Evolutionary conservation across 1,139 yeast species (phyloP).

Genomic region (Pichia sp.): DNA sequence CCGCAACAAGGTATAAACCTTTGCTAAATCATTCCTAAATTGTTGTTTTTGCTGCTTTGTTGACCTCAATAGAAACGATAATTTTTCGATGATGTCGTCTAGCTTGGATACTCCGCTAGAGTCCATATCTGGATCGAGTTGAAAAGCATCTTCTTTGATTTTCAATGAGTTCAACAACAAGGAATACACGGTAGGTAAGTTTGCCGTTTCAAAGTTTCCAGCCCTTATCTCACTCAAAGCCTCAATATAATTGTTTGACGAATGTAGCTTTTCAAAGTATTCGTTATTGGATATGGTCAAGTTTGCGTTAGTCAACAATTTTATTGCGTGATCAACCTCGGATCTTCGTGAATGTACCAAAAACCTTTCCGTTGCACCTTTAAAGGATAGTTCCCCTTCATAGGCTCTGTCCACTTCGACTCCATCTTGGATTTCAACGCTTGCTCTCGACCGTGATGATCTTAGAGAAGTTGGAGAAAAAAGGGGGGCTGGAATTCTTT

Average conservation of each 20-base stretch:
- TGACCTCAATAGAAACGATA: slow-evolving; percentile 8
- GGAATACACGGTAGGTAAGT: slow-evolving; percentile 15
- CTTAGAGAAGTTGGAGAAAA: slow-evolving; percentile 17
- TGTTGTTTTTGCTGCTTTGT: slow-evolving; percentile 3
- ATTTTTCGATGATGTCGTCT: slow-evolving; percentile 3
- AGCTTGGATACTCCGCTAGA: neutral
- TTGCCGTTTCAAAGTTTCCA: slow-evolving; percentile 15
- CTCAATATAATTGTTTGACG: slow-evolving; percentile 17
- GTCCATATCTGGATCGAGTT: neutral
- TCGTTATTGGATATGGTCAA: slow-evolving; percentile 14
- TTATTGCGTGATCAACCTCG: slow-evolving; percentile 12
- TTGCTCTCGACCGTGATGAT: neutral
- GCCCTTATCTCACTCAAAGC: slow-evolving; percentile 19
- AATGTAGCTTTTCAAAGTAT: slow-evolving; percentile 17
- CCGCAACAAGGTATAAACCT: slow-evolving; percentile 7
- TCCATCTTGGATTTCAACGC: neutral
- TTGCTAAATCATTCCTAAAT: slow-evolving; percentile 10
- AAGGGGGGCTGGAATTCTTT: slow-evolving; percentile 16
- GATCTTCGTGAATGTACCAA: slow-evolving; percentile 12
- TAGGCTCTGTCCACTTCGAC: neutral
- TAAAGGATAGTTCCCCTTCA: slow-evolving; percentile 1
- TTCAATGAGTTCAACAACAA: slow-evolving; percentile 16
- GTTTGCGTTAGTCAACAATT: slow-evolving; percentile 7
- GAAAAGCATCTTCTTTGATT: slow-evolving; percentile 9
- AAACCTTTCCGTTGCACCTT: slow-evolving; percentile 5